Base-by-base conservation (phyloP, 192 early-diverging fungal species). In the Coemansia sp. region DNA sequence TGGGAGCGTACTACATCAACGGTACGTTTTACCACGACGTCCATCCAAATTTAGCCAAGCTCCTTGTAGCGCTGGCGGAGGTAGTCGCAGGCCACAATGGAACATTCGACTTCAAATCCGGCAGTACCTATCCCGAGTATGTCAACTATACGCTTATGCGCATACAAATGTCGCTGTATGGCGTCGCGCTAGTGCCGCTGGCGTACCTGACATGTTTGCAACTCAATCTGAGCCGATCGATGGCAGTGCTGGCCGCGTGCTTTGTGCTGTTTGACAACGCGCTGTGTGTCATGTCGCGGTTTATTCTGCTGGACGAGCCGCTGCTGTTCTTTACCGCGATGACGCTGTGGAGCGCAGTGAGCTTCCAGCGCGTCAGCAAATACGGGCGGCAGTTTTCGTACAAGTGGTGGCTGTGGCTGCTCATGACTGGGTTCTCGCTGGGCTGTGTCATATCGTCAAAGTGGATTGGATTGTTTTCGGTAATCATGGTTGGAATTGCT, bases 11-110 rank as follows among this genome's bases (percentile, higher is more conserved):
- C 72, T 98, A 98, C 79, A 67, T 98, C 49, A 93, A 95, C 60
- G 81, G 88, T 15, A 88, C 88, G 38, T 98, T 95, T 62, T 97
- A 97, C 66, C 95, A 95, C 72, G 96, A 98, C 75, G 95, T 98
- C 1, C 96, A 98, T 69, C 96, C 96, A n/a, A 94, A 94, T 9
- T 81, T 97, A 29, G 89, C 88, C 23, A 91, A n/a, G 75, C 86
- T 89, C 75, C 75, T 91, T 19, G 76, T 88, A 24, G 86, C 85
- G 3, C 58, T 91, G 43, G 60, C 85, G 14, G 88, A 86, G 32
- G 56, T 75, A 6, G 27, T 89, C 14, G 83, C 76, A n/a, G 84
- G 86, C 0, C 86, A 82, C 82, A 86, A 90, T 61, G 85, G 86
- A 10, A 75, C 78, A 1, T 88, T 88, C 39, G 67, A 60, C 17